Base-by-base conservation (phyloP, 495 filamentous ascomycete genomes). In the Xeromyces bisporus region DNA sequence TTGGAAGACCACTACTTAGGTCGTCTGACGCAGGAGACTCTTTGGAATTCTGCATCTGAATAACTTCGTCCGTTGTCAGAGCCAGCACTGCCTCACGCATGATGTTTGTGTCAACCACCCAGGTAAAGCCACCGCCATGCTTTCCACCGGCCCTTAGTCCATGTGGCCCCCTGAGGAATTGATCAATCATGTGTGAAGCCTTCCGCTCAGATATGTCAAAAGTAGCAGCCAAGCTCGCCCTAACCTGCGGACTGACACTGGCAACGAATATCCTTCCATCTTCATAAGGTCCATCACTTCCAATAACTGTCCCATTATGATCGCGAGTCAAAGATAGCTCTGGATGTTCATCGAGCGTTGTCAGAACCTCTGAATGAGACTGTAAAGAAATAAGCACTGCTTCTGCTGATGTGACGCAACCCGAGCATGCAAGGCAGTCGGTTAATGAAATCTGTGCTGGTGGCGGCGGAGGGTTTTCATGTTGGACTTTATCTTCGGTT, bases 381-480 rank as follows among this genome's bases (percentile, higher is more conserved):
- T 97, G 89, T 29, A 96, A 62, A 15, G 76, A 83, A 28, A 97
- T 83, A 16, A 97, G 68, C 8, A 97, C 80, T 3, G 89, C 89
- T 53, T 97, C 89, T 12, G 91, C 89, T 8, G 85, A 92, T 2
- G 89, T 97, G 12, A 97, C 91, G 53, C 89, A 97, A 28, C 89
- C 89, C 14, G 89, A 94, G 51, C 89, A 97, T 27, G 89, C 89
- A 28, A 97, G 75, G 47, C 89, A 97, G 53, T 97, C 89, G 10
- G 89, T 97, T 35, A 97, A 69, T 28, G 85, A 93, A 36, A 97
- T 96, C 48, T 93, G 74, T 2, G 89, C 85, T 0, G 66, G 61
- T 15, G 75, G 56, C 0, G 66, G 61, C 14, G 75, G 56, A n/a
- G 69, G 49, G 32, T 60, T 58, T 32, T 71, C 58, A 6, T 62